phyloP scores from a whole-genome alignment of 441 rosid genomes.

The Populus hybrid region DNA sequence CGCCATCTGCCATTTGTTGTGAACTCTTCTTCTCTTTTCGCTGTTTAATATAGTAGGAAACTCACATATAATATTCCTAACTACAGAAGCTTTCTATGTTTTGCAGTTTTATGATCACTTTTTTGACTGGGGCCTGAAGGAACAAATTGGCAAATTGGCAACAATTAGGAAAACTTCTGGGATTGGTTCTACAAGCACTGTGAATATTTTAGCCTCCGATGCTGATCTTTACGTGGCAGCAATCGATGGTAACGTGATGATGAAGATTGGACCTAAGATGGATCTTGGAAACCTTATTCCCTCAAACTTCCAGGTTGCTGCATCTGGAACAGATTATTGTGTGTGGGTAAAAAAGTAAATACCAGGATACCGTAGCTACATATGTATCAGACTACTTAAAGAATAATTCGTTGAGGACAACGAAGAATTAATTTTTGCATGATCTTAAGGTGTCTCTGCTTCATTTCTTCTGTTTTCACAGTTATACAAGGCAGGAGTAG shows the following conservation, averaged over 20 bases:
- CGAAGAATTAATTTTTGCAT: not conserved
- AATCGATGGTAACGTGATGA: slow-evolving; percentile 48
- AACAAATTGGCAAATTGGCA: slow-evolving; percentile 37
- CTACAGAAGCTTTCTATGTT: not conserved
- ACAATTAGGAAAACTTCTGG: slow-evolving; percentile 41
- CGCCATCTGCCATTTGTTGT: not conserved
- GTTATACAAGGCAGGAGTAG: not conserved
- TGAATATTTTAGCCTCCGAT: slow-evolving; percentile 44
- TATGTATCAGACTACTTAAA: not conserved
- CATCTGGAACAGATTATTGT: slow-evolving; percentile 44
- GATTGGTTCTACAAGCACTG: slow-evolving; percentile 41
- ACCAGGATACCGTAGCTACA: not conserved
- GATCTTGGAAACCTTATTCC: slow-evolving; percentile 60
- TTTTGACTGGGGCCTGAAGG: slow-evolving; percentile 62
- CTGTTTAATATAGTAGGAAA: not conserved
- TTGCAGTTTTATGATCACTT: slow-evolving; percentile 69
- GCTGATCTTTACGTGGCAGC: slow-evolving; percentile 56
- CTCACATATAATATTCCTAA: no score
- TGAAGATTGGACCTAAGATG: slow-evolving; percentile 63
- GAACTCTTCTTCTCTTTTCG: not conserved
- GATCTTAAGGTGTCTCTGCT: not conserved
- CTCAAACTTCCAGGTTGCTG: slow-evolving; percentile 39
- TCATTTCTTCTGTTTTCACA: not conserved
- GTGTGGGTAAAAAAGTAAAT: slow-evolving; percentile 49
- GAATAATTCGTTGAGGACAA: not conserved